These are phyloP conservation scores for Holtermanniella nyarrowii DNA, from an alignment of 768 basidiomycete species.

Conservation along the genomic window DNA sequence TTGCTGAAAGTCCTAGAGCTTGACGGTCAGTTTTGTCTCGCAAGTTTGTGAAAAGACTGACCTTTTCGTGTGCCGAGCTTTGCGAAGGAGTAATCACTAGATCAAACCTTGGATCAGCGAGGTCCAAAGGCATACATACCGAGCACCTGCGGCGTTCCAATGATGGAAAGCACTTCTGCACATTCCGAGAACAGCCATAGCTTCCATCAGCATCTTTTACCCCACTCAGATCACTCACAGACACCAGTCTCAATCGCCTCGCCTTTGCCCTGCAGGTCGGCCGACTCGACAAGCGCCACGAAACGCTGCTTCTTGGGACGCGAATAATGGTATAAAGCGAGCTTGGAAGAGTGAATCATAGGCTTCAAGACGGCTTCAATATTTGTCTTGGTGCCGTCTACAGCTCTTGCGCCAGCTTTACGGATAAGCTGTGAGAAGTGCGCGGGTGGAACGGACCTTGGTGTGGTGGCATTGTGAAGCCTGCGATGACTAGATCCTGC, in stretches of 20 bases:
- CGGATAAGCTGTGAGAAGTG: background rate
- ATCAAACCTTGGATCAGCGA: no score
- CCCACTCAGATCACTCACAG: background rate
- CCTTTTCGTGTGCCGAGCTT: no score
- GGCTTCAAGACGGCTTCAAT: background rate
- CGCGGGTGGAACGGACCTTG: background rate
- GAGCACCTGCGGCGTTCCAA: no score
- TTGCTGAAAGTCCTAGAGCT: background rate
- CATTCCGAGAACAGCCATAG: background rate
- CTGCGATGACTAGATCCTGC: no score
- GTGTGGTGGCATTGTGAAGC: background rate
- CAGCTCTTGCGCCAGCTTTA: background rate
- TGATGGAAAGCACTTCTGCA: background rate
- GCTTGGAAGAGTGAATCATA: background rate
- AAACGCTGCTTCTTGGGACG: background rate
- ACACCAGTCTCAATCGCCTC: background rate
- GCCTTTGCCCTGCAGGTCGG: background rate
- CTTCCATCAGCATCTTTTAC: background rate
- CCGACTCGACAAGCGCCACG: background rate
- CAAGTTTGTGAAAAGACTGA: no score
- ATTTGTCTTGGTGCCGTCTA: background rate
- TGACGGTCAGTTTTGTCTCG: no score
- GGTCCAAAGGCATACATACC: no score
- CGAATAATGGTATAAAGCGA: background rate
- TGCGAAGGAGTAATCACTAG: no score